A percentile compares a stretch with the other conserved stretches of the same genome.
phyloP scores from a whole-genome alignment of 352 stramenopile species.

The Pythium sukuiense region DNA sequence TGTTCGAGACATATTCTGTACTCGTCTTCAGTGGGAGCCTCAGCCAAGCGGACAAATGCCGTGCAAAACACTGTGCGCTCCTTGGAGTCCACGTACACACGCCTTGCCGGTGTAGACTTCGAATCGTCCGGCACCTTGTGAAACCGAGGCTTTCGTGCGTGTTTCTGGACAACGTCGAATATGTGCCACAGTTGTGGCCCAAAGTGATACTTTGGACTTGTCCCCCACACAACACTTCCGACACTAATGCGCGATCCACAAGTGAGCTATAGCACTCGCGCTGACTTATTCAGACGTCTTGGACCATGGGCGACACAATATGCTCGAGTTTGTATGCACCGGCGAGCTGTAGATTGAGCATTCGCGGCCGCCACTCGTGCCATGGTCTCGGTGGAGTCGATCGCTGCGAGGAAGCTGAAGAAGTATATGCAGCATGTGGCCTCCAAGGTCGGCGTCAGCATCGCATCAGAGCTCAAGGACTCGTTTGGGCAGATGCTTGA shows the following conservation, averaged over 20 bases:
- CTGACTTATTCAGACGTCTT: too few species aligned
- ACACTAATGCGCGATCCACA: too few species aligned
- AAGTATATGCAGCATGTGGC: conserved; percentile 6
- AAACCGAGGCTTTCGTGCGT: neutral
- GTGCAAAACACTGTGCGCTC: neutral
- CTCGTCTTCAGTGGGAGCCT: neutral
- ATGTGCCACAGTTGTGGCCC: conserved; percentile 34
- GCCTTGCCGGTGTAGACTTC: neutral
- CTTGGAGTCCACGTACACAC: neutral
- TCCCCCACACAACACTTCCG: too few species aligned
- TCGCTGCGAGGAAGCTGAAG: neutral
- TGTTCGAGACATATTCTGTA: conserved; percentile 8
- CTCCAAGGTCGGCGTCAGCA: conserved; percentile 4
- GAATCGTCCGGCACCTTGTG: neutral
- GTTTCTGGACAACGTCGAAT: conserved; percentile 23
- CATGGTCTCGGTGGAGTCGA: conserved; percentile 1
- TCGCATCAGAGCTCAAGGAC: conserved; percentile 12
- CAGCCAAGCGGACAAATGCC: neutral
- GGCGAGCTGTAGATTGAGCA: too few species aligned
- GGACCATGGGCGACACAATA: too few species aligned
- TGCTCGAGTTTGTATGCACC: too few species aligned
- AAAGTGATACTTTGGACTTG: too few species aligned
- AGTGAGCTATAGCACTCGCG: too few species aligned
- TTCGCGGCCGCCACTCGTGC: too few species aligned
- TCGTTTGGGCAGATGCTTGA: conserved; percentile 9